A percentile compares a stretch with the other conserved stretches of the same genome.
Evolutionary conservation across 2,329 filamentous ascomycete genomes (phyloP).

Genomic region (Arthroderma uncinatum): DNA sequence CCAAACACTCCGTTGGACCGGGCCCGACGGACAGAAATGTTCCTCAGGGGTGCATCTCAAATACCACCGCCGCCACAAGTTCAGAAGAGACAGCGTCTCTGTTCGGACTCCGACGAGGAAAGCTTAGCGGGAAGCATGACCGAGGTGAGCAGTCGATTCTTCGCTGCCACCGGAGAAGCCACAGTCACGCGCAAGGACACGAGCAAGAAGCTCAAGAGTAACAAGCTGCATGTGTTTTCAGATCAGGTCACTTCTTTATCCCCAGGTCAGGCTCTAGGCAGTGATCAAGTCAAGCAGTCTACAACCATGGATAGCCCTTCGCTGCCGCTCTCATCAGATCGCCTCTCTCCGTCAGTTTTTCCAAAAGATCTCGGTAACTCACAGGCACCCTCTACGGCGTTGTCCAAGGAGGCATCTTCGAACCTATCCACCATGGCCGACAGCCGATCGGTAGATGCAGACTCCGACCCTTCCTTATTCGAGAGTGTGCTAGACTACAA

Average conservation of each 20-base stretch:
- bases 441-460: not conserved
- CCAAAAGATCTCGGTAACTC: not conserved
- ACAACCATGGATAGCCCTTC: no score
- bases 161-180: constrained; percentile 21
- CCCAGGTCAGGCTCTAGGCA: not conserved
- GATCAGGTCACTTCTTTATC: constrained; percentile 29
- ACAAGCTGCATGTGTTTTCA: constrained; percentile 41
- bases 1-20: constrained; percentile 30
- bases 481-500: constrained; percentile 2
- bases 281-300: not conserved
- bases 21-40: constrained; percentile 33
- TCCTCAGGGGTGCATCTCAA: constrained; percentile 27
- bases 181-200: constrained; percentile 16
- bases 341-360: not conserved
- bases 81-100: constrained; percentile 42
- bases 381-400: not conserved
- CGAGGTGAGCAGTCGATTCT: constrained; percentile 40
- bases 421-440: not conserved
- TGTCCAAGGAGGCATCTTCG: not conserved
- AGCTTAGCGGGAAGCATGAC: constrained; percentile 22
- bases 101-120: constrained; percentile 36
- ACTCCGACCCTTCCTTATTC: not conserved
- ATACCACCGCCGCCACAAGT: constrained; percentile 36
- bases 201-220: constrained; percentile 34
- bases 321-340: not conserved